Evolutionary conservation across 1,284 basidiomycete genomes (phyloP).

Genomic region (Trichosporon asahii): DNA sequence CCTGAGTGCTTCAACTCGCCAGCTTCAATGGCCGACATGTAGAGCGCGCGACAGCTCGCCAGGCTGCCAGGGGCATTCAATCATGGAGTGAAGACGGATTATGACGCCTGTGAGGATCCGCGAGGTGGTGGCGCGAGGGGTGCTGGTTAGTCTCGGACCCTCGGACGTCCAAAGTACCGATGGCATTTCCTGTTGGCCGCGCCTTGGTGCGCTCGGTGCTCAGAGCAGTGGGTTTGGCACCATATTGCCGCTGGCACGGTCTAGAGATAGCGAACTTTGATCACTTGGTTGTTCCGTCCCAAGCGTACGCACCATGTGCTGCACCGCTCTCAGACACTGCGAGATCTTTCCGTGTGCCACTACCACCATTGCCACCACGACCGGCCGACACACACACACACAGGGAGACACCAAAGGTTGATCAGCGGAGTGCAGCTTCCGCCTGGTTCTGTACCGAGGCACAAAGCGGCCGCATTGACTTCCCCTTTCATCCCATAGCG

Average conservation of each 20-base stretch:
- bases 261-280: not conserved
- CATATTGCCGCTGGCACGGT: not conserved
- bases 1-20: not conserved
- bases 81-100: too few species aligned
- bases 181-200: not conserved
- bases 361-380: not conserved
- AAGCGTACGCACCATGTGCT: not conserved
- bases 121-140: not conserved
- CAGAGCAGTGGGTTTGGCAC: not conserved
- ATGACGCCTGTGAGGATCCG: not conserved
- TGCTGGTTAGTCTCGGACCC: not conserved
- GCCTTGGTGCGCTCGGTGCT: not conserved
- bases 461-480: too few species aligned
- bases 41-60: too few species aligned
- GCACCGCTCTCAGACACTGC: not conserved
- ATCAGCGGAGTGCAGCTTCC: too few species aligned
- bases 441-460: too few species aligned
- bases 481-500: too few species aligned
- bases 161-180: not conserved
- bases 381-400: not conserved
- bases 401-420: too few species aligned
- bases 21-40: too few species aligned
- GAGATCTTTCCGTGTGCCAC: not conserved
- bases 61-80: too few species aligned
- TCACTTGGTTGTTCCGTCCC: not conserved